Evolutionary conservation across 306 rosid genomes (phyloP).

Genomic region (Cyclanthera cordifolia): DNA sequence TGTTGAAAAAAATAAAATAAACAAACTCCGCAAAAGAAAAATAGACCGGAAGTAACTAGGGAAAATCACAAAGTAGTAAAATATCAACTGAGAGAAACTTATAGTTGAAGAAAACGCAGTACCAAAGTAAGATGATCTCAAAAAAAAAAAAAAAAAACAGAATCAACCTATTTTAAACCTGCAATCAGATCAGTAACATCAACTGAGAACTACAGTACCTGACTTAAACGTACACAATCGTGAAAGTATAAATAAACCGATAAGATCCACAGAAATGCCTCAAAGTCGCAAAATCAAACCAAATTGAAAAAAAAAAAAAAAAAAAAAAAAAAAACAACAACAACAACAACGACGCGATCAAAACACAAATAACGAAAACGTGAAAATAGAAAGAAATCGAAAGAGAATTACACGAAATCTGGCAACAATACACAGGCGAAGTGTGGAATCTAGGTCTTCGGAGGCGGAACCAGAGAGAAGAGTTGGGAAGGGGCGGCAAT

Average conservation of each 20-base stretch:
- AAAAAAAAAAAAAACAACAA: too few species aligned
- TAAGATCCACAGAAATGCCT: not conserved
- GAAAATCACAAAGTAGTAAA: too few species aligned
- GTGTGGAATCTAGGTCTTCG: slow-evolving; percentile 7
- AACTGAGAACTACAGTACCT: not conserved
- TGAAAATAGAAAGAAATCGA: not conserved
- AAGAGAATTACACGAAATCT: not conserved
- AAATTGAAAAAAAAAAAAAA: not conserved
- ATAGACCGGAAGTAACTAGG: too few species aligned
- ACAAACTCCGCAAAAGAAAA: too few species aligned
- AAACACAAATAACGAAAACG: not conserved
- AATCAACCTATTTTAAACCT: not conserved
- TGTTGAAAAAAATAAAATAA: too few species aligned
- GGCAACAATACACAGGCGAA: not conserved
- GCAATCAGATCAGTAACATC: not conserved
- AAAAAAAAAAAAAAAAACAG: not conserved
- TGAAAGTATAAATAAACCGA: not conserved
- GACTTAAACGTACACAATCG: not conserved
- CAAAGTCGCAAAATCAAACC: not conserved
- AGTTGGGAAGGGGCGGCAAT: not conserved
- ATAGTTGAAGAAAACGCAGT: not conserved
- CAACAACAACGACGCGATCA: too few species aligned
- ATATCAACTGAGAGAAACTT: too few species aligned
- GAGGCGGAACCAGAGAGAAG: not conserved
- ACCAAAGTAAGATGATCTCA: not conserved